These are phyloP conservation scores for Plasmodium gonderi DNA, from an alignment of 169 alveolate genomes.

Conservation along the genomic window DNA sequence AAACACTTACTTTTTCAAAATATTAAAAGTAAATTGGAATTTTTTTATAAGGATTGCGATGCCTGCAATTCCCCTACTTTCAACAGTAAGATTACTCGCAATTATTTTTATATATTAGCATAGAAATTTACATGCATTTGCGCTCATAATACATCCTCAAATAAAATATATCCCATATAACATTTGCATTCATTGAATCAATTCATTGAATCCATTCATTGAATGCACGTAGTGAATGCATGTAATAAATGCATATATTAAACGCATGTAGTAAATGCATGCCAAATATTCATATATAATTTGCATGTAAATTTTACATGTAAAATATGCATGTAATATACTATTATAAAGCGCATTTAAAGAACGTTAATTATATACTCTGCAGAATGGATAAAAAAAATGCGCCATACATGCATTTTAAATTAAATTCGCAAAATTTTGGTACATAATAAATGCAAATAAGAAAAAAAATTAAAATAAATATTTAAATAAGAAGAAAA, in stretches of 20 bases:
- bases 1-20: constrained; percentile 36
- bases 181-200: not conserved
- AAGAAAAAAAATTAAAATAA: not conserved
- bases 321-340: not conserved
- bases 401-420: not conserved
- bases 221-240: not conserved
- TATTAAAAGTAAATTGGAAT: constrained; percentile 34
- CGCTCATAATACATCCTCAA: not conserved
- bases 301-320: too few species aligned
- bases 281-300: not conserved
- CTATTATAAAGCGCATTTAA: not conserved
- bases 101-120: not conserved
- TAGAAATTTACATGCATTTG: not conserved
- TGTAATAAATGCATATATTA: not conserved
- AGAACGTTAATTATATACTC: not conserved
- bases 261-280: not conserved
- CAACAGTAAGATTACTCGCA: constrained; percentile 38
- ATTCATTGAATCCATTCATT: not conserved
- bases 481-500: not conserved
- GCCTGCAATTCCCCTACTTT: constrained; percentile 59
- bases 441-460: not conserved
- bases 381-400: not conserved
- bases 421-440: not conserved
- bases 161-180: not conserved
- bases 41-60: constrained; percentile 61